Evolutionary conservation across 805 yeast species (phyloP).

Genomic region (Metschnikowia dekortorum): DNA sequence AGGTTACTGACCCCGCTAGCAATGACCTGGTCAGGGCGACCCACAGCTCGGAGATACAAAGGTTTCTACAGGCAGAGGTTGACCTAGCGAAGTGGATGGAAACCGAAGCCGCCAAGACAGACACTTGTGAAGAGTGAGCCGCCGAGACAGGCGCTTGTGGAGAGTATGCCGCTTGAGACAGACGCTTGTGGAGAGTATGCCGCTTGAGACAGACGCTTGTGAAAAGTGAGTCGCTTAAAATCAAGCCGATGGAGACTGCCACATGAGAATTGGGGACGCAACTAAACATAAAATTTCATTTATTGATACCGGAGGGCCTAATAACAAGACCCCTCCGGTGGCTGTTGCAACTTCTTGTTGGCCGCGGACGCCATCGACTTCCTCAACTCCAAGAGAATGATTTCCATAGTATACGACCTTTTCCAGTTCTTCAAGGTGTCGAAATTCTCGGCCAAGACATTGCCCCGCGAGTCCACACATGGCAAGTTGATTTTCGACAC

Average conservation of each 20-base stretch:
- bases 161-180: neutral
- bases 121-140: neutral
- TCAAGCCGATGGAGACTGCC: too few species aligned
- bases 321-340: conserved; percentile 80
- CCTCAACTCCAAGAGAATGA: conserved; percentile 82
- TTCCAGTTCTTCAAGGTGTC: conserved; percentile 81
- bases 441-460: conserved; percentile 43
- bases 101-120: conserved; percentile 4
- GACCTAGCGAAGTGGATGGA: conserved; percentile 34
- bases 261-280: too few species aligned
- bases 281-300: neutral
- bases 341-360: conserved; percentile 85
- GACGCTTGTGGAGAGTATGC: neutral
- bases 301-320: conserved; percentile 2
- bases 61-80: conserved; percentile 35
- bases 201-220: neutral
- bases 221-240: too few species aligned
- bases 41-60: conserved; percentile 26
- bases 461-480: conserved; percentile 73
- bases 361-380: conserved; percentile 75
- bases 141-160: neutral
- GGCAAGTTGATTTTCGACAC: conserved; percentile 85
- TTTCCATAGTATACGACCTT: conserved; percentile 87
- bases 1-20: conserved; percentile 32
- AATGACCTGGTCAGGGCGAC: conserved; percentile 22